Evolutionary conservation across 2,329 filamentous ascomycete genomes (phyloP), one percentile per base, ranked within the genome.

Genomic region (Neonectria magnoliae): DNA sequence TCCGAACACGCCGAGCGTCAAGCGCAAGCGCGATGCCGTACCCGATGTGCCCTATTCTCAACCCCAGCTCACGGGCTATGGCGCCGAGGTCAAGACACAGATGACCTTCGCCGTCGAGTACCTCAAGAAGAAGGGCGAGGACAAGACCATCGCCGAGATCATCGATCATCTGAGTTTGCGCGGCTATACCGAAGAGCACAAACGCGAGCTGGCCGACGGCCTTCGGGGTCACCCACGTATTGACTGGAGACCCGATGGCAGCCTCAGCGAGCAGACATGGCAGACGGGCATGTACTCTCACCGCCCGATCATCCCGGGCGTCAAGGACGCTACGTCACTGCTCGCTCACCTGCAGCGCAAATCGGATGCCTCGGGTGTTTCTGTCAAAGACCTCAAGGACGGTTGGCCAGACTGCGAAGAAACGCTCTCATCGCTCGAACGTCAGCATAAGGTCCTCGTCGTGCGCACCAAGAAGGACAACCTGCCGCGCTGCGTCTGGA

Each of bases 391-490:
- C 73, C 87, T 99, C 66, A 97, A 97, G 80, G 96, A 99, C 77
- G 96, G 96, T 68, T 99, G 96, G 96, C 90, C 91, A 25, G 90
- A 91, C 73, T 97, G 93, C 75, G 90, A 94, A 65, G 87, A 91
- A 20, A 87, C 91, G 10, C 91, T 99, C 76, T 87, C 91, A 67
- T 84, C 88, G 71, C 85, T 99, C 56, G 95, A 98, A 82, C 81
- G 81, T 44, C 88, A 92, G 76, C 91, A 94, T 75, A 91, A 91
- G 78, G 85, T 98, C 50, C 85, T 98, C 38, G 93, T 98, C 6
- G 92, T 93, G 22, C 89, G 94, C 66, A 94, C 94, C 60, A 97
- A 96, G 81, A 98, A 98, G 82, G 95, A 98, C 77, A 91, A 92
- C 75, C 88, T 92, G 71, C 90, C 95, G 2, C 90, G 91, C 73